A percentile compares a stretch with the other conserved stretches of the same genome.
These are phyloP conservation scores for Trichophyton verrucosum DNA, from an alignment of 2,329 filamentous ascomycete species.

Conservation along the genomic window DNA sequence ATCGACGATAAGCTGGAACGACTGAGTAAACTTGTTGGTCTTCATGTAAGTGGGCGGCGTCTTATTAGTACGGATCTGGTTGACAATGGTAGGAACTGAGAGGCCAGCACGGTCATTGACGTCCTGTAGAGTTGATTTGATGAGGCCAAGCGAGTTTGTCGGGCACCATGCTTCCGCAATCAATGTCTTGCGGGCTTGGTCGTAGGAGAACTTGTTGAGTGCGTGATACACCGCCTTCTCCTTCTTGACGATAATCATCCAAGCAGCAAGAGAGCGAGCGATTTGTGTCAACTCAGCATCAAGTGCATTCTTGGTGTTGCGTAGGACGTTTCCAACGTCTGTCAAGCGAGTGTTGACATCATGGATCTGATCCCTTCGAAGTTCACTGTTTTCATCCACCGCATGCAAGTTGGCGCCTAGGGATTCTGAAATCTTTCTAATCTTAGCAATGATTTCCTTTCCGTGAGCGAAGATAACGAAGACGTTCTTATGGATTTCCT, in stretches of 20 bases:
- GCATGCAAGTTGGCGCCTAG: conserved; percentile 91
- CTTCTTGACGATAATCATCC: conserved; percentile 96
- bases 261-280: conserved; percentile 78
- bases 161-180: conserved; percentile 98
- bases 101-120: conserved; percentile 92
- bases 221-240: conserved; percentile 97
- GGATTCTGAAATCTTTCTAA: conserved; percentile 96
- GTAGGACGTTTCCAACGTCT: conserved; percentile 82
- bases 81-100: conserved; percentile 96
- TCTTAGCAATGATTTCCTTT: conserved; percentile 96
- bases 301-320: conserved; percentile 88
- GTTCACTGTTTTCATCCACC: conserved; percentile 93
- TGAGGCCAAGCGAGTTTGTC: conserved; percentile 74
- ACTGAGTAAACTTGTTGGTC: conserved; percentile 96
- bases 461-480: conserved; percentile 99
- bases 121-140: conserved; percentile 87
- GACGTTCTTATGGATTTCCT: conserved; percentile 89
- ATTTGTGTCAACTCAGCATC: conserved; percentile 90
- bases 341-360: conserved; percentile 90
- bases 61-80: conserved; percentile 93
- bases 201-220: conserved; percentile 91
- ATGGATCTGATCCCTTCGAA: conserved; percentile 88
- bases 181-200: conserved; percentile 84
- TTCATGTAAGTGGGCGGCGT: conserved; percentile 94
- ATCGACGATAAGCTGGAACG: conserved; percentile 97